Evolutionary conservation across 352 stramenopile species (phyloP), one percentile per base, ranked within the genome.

Genomic region (Globisporangium spiculum): DNA sequence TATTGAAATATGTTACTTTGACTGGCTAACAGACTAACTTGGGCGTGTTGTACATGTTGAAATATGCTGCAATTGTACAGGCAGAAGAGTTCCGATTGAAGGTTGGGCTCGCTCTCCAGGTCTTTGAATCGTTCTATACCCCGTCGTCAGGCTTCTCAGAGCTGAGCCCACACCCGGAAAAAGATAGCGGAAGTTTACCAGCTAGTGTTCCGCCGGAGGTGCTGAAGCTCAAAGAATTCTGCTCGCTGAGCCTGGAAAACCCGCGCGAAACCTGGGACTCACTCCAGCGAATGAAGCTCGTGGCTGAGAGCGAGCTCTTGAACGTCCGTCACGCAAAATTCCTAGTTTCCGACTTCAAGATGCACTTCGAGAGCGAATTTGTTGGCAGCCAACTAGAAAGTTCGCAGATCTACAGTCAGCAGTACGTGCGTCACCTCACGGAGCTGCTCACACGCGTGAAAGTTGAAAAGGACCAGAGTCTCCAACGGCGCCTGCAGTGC

Each of bases 281-380:
- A 6, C 60, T 75, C 8, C 41, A 59, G 46, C 24, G 26, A 41
- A 75, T 75, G 65, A 16, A 20, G 16, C 8, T 24, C 4, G n/a
- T 77, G 14, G 5, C 69, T 0, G 50, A 67, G 4, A 20, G 27
- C 5, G 63, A 79, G 38, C n/a, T 60, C 1, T 18, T 69, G 3
- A 24, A 55, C 22, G 41, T 58, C 7, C 61, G 72, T 0, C 60
- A 68, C 18, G 22, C 64, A 0, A 58, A 68, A 5, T 32, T 52
- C 1, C 63, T 74, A 4, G 56, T 59, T 2, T 52, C 34, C 9
- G 58, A 71, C 18, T 76, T 75, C 66, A 78, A 77, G 34, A 27
- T 58, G 44, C 20, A 16, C n/a, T 83, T 83, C 14, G 60, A 75
- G 18, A 20, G 70, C 16, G 32, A 46, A 18, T 67, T 80, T 1